phyloP scores from a whole-genome alignment of 768 basidiomycete genomes.

The Thelephora ganbajun region DNA sequence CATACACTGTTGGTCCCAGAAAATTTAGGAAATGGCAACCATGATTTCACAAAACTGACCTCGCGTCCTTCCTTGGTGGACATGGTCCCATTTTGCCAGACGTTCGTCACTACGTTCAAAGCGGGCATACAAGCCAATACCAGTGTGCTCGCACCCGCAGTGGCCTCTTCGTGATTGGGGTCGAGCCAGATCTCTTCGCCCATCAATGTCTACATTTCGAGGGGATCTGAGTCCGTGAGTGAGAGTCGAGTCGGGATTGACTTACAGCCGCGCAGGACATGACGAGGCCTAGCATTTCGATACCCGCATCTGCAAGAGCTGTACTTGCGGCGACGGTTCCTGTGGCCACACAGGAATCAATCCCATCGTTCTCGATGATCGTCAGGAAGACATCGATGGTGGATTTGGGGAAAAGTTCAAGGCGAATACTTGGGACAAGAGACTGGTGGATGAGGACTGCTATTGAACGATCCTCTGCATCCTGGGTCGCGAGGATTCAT shows the following conservation, averaged over 20 bases:
- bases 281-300: conserved; percentile 84
- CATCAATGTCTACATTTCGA: conserved; percentile 33
- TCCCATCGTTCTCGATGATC: conserved; percentile 83
- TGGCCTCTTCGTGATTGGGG: conserved; percentile 60
- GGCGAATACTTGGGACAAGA: conserved; percentile 66
- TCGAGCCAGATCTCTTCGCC: conserved; percentile 61
- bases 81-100: conserved; percentile 77
- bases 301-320: conserved; percentile 85
- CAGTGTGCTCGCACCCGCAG: conserved; percentile 46
- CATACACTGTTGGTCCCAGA: conserved; percentile 36
- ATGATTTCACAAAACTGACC: conserved; percentile 27
- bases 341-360: conserved; percentile 79
- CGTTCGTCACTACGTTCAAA: conserved; percentile 61
- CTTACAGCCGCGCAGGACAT: conserved; percentile 70
- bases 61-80: conserved; percentile 33
- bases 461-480: conserved; percentile 84
- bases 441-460: conserved; percentile 79
- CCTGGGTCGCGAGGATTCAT: conserved; percentile 31
- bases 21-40: no score
- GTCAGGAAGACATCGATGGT: conserved; percentile 85
- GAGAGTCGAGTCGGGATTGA: neutral
- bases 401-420: conserved; percentile 89
- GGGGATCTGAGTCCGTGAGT: conserved; percentile 4
- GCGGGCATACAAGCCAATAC: conserved; percentile 82
- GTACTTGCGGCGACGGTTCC: conserved; percentile 80